Evolutionary conservation across 202 grass and related monocot genomes (phyloP).

Genomic region (Panicum virgatum): DNA sequence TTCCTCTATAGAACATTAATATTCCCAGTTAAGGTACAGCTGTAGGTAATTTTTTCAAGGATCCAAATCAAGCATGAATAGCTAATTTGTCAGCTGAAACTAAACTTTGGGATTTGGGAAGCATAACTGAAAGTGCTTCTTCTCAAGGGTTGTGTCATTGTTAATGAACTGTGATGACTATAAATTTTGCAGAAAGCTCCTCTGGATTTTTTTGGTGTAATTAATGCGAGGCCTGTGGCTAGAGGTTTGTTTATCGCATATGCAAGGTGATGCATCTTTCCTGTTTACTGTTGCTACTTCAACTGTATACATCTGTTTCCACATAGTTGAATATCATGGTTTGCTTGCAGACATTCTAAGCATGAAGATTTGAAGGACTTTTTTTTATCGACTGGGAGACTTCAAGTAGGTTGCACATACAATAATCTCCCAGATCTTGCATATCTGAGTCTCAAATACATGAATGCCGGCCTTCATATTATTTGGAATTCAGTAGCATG

Average conservation of each 20-base stretch:
- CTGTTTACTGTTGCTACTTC: slow-evolving; percentile 21
- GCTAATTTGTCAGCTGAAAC: neutral
- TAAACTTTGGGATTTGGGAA: slow-evolving; percentile 13
- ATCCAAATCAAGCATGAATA: slow-evolving; percentile 24
- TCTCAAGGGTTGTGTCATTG: slow-evolving; percentile 2
- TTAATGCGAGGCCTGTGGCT: slow-evolving; percentile 96
- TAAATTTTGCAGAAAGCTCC: slow-evolving; percentile 67
- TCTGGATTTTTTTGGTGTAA: slow-evolving; percentile 92
- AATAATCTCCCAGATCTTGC: slow-evolving; percentile 29
- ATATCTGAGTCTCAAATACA: slow-evolving; percentile 17
- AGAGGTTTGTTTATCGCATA: slow-evolving; percentile 93
- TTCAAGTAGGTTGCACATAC: slow-evolving; percentile 68
- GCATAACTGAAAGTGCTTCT: slow-evolving; percentile 13
- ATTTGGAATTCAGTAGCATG: slow-evolving; percentile 19
- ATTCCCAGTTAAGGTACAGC: slow-evolving; percentile 7
- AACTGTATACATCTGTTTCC: slow-evolving; percentile 21
- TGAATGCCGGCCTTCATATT: slow-evolving; percentile 24
- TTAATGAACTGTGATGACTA: neutral
- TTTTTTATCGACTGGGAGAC: slow-evolving; percentile 85
- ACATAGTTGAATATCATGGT: slow-evolving; percentile 39
- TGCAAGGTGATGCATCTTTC: slow-evolving; percentile 66
- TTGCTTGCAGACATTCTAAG: slow-evolving; percentile 67
- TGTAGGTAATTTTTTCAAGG: neutral
- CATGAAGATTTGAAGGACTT: slow-evolving; percentile 99
- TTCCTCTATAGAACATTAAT: neutral